phyloP scores from a whole-genome alignment of 2,329 filamentous ascomycete species.

The Alternaria angustiovoidea region DNA sequence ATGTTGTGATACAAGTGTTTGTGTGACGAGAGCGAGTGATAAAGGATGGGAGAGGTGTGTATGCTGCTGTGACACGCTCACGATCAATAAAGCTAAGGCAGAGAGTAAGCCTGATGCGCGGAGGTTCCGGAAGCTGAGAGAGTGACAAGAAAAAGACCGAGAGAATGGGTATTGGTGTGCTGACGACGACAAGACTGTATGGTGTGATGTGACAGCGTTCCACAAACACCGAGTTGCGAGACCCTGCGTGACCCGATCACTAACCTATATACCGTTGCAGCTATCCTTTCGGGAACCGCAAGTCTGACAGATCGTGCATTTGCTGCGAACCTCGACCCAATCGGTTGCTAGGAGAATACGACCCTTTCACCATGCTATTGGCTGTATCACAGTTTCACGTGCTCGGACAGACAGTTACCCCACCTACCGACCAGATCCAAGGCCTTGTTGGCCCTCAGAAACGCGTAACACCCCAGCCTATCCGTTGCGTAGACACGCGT shows the following conservation, averaged over 20 bases:
- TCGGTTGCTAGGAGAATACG: conserved; percentile 5
- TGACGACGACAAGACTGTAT: conserved; percentile 7
- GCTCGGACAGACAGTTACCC: conserved; percentile 8
- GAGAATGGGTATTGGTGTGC: conserved; percentile 11
- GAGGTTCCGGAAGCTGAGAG: conserved; percentile 14
- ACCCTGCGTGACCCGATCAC: background rate
- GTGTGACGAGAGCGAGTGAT: background rate
- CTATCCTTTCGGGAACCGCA: conserved; percentile 8
- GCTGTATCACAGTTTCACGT: conserved; percentile 10
- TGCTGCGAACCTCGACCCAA: conserved; percentile 10
- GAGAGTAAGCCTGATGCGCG: conserved; percentile 3
- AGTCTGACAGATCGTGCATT: conserved; percentile 10
- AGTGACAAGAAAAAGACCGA: conserved; percentile 9
- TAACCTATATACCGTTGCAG: conserved; percentile 9
- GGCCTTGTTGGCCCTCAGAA: conserved; percentile 14
- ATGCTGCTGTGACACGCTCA: background rate
- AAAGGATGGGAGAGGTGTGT: background rate
- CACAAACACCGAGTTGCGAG: background rate
- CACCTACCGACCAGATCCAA: conserved; percentile 8
- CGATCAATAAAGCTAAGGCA: background rate
- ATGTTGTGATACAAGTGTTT: background rate
- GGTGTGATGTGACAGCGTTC: conserved; percentile 10
- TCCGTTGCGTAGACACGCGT: background rate
- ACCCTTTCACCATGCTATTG: conserved; percentile 7
- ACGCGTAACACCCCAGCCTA: conserved; percentile 14